Conservation (phyloP, 1,284 basidiomycete genomes). For the Trichosporon sp. region DNA sequence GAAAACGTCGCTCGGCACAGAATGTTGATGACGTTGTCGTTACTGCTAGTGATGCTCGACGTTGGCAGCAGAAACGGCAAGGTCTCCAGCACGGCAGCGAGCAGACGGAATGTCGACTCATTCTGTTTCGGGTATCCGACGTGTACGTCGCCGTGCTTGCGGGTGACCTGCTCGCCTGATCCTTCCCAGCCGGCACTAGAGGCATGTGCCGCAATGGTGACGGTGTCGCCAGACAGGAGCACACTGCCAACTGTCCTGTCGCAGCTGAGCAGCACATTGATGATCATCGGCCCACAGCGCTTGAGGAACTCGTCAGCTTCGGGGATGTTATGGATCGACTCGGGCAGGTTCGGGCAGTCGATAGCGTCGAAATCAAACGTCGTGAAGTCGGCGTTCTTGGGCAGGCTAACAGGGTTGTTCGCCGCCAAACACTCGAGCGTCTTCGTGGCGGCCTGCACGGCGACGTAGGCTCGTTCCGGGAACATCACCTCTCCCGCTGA, state of each 20-base stretch:
- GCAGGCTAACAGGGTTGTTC: constrained; percentile 71
- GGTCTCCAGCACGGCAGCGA: constrained; percentile 74
- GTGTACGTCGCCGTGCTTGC: constrained; percentile 63
- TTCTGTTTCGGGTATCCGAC: constrained; percentile 67
- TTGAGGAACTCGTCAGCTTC: constrained; percentile 75
- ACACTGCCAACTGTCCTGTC: constrained; percentile 67
- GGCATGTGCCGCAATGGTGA: constrained; percentile 60
- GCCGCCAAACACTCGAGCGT: constrained; percentile 68
- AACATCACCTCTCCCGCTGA: constrained; percentile 53
- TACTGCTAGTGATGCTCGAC: constrained; percentile 25
- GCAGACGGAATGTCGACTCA: constrained; percentile 64
- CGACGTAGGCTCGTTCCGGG: constrained; percentile 69
- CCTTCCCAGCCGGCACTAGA: constrained; percentile 53
- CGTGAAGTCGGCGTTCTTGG: constrained; percentile 66
- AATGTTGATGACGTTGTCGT: constrained; percentile 62
- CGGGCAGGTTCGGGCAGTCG: not conserved
- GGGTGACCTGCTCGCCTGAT: constrained; percentile 31
- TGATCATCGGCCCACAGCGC: constrained; percentile 61
- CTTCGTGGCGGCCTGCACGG: constrained; percentile 70
- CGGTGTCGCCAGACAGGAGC: constrained; percentile 80
- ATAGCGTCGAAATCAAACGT: constrained; percentile 50
- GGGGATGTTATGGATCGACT: constrained; percentile 52
- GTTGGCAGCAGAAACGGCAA: constrained; percentile 75
- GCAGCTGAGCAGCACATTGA: constrained; percentile 62
- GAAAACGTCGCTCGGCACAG: constrained; percentile 77